Base-by-base conservation (phyloP, 805 yeast genomes). In the Lipomyces chichibuensis region DNA sequence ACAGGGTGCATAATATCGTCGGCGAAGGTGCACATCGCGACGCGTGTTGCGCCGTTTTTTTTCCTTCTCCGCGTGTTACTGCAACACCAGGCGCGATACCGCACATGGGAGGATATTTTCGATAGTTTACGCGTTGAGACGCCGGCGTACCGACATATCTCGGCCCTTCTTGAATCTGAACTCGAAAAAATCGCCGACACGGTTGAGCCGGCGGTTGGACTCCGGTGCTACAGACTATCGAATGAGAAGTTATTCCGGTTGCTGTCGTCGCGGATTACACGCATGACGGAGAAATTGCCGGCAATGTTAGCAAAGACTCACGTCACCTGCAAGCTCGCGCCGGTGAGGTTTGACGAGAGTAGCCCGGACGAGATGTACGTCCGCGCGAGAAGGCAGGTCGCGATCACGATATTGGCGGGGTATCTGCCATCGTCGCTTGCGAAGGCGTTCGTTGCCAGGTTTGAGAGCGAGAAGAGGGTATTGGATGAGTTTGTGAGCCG, bases 401-500 rank as follows among this genome's bases (percentile, higher is more conserved):
- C 77, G 2, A 63, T 69, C 13, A 57, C 65, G 39, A 64, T 77
- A 46, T 49, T 77, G 11, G 51, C 70, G 37, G 74, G 72, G 67
- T 77, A 27, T 64, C 70, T 32, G 58, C 71, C 23, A 60, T 60
- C 60, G 4, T 60, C 60, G 35, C 70, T 73, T 64, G 72, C 74
- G 13, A 29, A 62, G 2, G 55, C 59, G 9, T 64, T 66, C 35
- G 13, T 25, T 49, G 32, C 5, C 29, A 9, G 33, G 14, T 49
- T 17, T n/a, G 52, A 67, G 43, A 46, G 63, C 9, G 60, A 54
- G 33, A 74, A 75, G 63, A 27, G 57, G 5, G 60, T 17, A 9
- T 71, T 78, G 11, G 74, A 67, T 6, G 65, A 57, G 6, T 74
- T 70, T 27, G 69, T 68, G 5, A 59, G 29, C n/a, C 46, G 59